Evolutionary conservation across 345 rosid species (phyloP).

Genomic region (Eutrema yunnanense): DNA sequence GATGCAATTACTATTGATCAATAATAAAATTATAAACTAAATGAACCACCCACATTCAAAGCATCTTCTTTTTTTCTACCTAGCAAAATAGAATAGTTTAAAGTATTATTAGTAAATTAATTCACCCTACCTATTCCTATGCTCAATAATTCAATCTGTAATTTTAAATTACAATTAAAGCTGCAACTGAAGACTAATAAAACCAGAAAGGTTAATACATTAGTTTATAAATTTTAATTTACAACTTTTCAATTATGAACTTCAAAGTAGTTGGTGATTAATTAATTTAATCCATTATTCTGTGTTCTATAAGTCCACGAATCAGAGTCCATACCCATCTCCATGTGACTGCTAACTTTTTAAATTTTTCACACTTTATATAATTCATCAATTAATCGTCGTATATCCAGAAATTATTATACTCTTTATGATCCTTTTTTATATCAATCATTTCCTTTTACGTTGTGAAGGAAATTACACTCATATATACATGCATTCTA

Average conservation of each 20-base stretch:
- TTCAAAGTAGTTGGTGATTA: constrained; percentile 25
- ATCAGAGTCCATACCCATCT: neutral
- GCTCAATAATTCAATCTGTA: constrained; percentile 19
- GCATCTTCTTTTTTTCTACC: constrained; percentile 19
- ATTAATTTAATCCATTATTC: neutral
- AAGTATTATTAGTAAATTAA: neutral
- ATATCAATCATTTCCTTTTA: no score
- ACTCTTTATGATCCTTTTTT: no score
- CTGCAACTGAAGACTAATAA: constrained; percentile 18
- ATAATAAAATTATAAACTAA: neutral
- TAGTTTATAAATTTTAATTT: constrained; percentile 7
- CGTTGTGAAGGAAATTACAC: no score
- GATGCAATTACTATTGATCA: constrained; percentile 24
- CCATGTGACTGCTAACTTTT: constrained; percentile 18
- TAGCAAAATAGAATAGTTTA: neutral
- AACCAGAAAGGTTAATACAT: neutral
- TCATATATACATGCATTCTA: no score
- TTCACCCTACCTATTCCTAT: constrained; percentile 26
- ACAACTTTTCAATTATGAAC: constrained; percentile 20
- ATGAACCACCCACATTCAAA: constrained; percentile 25
- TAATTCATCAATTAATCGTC: neutral
- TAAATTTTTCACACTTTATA: constrained; percentile 9
- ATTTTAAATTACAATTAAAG: constrained; percentile 4
- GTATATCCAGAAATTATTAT: neutral
- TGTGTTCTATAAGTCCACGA: constrained; percentile 18